Percentiles rank a stretch among this genome's conserved stretches.
Evolutionary conservation across 176 grass and related monocot species (phyloP).

Genomic region (Chloris gayana): DNA sequence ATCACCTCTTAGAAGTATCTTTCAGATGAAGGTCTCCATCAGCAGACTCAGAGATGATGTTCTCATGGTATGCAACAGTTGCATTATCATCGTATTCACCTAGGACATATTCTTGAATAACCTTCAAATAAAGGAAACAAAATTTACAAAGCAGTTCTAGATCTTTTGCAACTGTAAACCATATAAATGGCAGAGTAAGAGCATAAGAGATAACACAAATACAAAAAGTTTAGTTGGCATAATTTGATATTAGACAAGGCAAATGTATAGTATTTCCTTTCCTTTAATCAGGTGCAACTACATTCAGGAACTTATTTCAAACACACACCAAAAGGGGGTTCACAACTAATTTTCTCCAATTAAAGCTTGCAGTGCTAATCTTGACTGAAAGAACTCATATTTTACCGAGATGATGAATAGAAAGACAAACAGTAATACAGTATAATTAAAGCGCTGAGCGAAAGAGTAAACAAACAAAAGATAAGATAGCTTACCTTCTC

Average conservation of each 20-base stretch:
- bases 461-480: not conserved
- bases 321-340: not conserved
- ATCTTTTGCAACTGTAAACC: not conserved
- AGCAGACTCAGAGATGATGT: conserved; percentile 53
- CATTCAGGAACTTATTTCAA: not conserved
- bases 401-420: not conserved
- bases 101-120: conserved; percentile 96
- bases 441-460: not conserved
- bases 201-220: conserved; percentile 1
- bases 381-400: not conserved
- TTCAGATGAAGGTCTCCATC: conserved; percentile 52
- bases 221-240: not conserved
- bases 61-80: conserved; percentile 68
- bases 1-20: conserved; percentile 84
- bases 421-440: conserved; percentile 31
- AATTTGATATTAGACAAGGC: not conserved
- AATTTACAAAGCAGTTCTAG: not conserved
- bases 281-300: not conserved
- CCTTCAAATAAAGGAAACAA: conserved; percentile 37
- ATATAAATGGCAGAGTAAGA: not conserved
- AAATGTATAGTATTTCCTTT: conserved; percentile 4
- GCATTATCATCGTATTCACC: conserved; percentile 76
- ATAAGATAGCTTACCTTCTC: conserved; percentile 50
- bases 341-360: conserved; percentile 10
- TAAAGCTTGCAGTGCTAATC: conserved; percentile 30